Percentiles rank a stretch among this genome's conserved stretches.
Conservation (phyloP, 1,284 basidiomycete species). For the Puccinia polysora region DNA sequence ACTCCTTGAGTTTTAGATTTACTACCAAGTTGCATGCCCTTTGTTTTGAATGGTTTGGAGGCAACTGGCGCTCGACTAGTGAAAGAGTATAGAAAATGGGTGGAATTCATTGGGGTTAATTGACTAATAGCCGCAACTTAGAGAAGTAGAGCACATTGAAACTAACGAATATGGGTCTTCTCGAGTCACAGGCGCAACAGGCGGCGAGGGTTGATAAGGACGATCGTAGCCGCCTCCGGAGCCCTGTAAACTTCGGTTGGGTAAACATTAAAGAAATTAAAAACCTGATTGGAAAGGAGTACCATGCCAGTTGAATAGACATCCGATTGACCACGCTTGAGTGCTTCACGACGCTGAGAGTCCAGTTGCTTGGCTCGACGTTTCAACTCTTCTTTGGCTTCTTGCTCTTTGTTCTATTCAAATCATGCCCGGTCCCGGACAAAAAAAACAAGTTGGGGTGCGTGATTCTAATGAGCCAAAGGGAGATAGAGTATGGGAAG, state of each 20-base stretch:
- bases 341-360: constrained; percentile 91
- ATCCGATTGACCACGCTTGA: constrained; percentile 60
- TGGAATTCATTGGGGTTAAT: constrained; percentile 62
- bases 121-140: constrained; percentile 56
- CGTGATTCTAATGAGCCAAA: not conserved
- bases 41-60: constrained; percentile 79
- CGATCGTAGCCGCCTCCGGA: constrained; percentile 45
- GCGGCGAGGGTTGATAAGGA: constrained; percentile 43
- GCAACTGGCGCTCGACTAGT: constrained; percentile 63
- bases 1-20: constrained; percentile 65
- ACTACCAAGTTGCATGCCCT: constrained; percentile 92
- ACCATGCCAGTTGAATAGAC: constrained; percentile 48
- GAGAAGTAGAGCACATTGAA: constrained; percentile 49
- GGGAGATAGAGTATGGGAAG: not conserved
- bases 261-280: constrained; percentile 24
- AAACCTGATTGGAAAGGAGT: constrained; percentile 29
- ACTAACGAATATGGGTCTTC: constrained; percentile 37
- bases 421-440: not conserved
- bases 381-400: constrained; percentile 98
- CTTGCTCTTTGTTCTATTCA: constrained; percentile 88
- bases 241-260: constrained; percentile 19
- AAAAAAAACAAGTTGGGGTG: not conserved
- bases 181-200: constrained; percentile 32
- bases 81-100: constrained; percentile 58
- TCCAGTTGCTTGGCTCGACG: constrained; percentile 96